These are phyloP conservation scores for Kluyveromyces aestuarii DNA, from an alignment of 805 yeast species.

Conservation along the genomic window DNA sequence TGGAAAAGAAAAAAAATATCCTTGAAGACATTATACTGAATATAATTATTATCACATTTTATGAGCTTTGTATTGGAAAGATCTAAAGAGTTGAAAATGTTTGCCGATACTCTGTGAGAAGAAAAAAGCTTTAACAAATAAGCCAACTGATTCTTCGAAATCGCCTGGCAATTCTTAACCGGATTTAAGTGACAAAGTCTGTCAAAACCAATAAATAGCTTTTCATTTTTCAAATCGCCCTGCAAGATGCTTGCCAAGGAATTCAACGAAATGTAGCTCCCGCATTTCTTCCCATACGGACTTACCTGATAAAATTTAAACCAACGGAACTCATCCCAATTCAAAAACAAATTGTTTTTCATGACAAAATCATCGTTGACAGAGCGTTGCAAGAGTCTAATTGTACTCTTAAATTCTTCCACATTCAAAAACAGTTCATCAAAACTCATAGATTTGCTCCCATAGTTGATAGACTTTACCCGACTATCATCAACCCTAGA, in stretches of 20 bases:
- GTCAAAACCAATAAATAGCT: conserved; percentile 26
- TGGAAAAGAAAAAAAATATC: conserved; percentile 32
- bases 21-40: conserved; percentile 30
- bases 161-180: conserved; percentile 19
- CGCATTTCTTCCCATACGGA: conserved; percentile 13
- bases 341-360: conserved; percentile 20
- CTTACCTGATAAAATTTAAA: conserved; percentile 20
- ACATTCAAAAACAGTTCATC: conserved; percentile 28
- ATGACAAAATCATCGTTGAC: conserved; percentile 24
- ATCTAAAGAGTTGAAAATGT: conserved; percentile 28
- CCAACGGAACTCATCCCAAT: conserved; percentile 29
- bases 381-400: conserved; percentile 26
- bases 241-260: conserved; percentile 35
- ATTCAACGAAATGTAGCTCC: conserved; percentile 29
- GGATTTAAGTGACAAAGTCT: conserved; percentile 24
- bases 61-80: conserved; percentile 21
- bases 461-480: conserved; percentile 30
- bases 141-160: conserved; percentile 30
- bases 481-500: conserved; percentile 13
- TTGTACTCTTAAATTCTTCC: conserved; percentile 26
- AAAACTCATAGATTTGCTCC: conserved; percentile 31
- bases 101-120: conserved; percentile 32
- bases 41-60: conserved; percentile 25
- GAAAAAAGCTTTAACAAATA: conserved; percentile 28
- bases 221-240: conserved; percentile 32